Evolutionary conservation across 352 stramenopile genomes (phyloP).

Genomic region (Globisporangium spiculum): DNA sequence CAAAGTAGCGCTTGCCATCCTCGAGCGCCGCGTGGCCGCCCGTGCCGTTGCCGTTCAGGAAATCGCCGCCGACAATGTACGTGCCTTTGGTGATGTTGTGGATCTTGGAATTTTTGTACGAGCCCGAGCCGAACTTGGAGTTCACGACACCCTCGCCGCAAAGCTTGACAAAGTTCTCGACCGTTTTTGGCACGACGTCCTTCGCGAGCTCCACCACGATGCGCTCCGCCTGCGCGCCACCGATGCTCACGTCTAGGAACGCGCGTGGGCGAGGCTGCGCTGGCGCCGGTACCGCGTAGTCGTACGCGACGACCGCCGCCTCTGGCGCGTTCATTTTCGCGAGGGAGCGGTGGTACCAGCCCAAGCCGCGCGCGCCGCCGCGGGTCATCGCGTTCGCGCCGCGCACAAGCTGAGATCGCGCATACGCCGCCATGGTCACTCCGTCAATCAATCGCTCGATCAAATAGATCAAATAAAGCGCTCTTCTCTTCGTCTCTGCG

Average conservation of each 20-base stretch:
- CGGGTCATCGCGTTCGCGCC: conserved; percentile 51
- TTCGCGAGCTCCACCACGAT: conserved; percentile 82
- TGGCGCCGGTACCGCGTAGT: conserved; percentile 58
- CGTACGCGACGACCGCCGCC: conserved; percentile 53
- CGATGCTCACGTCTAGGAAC: conserved; percentile 84
- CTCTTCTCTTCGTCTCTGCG: conserved; percentile 3
- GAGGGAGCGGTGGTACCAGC: conserved; percentile 82
- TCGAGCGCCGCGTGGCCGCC: conserved; percentile 74
- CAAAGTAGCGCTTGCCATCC: conserved; percentile 69
- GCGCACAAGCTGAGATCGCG: conserved; percentile 58
- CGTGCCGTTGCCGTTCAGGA: conserved; percentile 70
- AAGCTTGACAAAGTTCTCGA: conserved; percentile 76
- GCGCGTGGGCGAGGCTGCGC: conserved; percentile 56
- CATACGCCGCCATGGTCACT: conserved; percentile 50
- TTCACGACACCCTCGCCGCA: conserved; percentile 70
- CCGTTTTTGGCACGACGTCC: conserved; percentile 76
- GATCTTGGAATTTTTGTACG: conserved; percentile 83
- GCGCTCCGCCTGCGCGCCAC: conserved; percentile 65
- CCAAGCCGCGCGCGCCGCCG: conserved; percentile 65
- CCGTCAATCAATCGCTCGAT: conserved; percentile 1
- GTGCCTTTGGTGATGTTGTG: conserved; percentile 85
- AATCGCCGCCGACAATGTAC: conserved; percentile 74
- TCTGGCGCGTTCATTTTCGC: conserved; percentile 81
- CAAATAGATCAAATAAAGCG: background rate
- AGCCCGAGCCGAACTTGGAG: conserved; percentile 50